Conservation (phyloP, 2,329 filamentous ascomycete species). For the Claviceps sorghi region DNA sequence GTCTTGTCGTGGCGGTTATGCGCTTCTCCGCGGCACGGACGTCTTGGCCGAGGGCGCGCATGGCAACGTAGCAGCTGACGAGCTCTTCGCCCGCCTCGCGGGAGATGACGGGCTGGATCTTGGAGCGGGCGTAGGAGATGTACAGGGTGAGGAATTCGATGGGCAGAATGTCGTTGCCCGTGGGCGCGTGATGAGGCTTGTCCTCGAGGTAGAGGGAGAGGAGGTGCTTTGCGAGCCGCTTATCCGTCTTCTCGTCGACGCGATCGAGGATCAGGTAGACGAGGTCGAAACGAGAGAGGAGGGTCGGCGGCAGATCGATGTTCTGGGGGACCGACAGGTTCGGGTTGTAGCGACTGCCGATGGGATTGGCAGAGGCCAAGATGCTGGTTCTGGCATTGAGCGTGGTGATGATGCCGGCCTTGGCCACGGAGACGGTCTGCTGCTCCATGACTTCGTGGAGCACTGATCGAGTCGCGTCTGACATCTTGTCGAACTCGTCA, state of each 20-base stretch:
- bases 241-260: slow-evolving; percentile 78
- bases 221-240: slow-evolving; percentile 78
- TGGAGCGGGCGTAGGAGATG: slow-evolving; percentile 86
- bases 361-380: slow-evolving; percentile 91
- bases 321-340: slow-evolving; percentile 94
- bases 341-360: slow-evolving; percentile 94
- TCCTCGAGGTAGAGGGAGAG: slow-evolving; percentile 96
- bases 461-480: slow-evolving; percentile 61
- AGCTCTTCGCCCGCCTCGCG: slow-evolving; percentile 70
- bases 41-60: slow-evolving; percentile 85
- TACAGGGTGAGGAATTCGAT: slow-evolving; percentile 93
- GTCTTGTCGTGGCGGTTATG: slow-evolving; percentile 92
- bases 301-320: slow-evolving; percentile 88
- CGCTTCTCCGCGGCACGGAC: slow-evolving; percentile 81
- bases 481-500: slow-evolving; percentile 80
- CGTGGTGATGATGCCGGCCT: slow-evolving; percentile 92
- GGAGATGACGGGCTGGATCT: slow-evolving; percentile 71
- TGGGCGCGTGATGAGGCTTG: slow-evolving; percentile 67
- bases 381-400: slow-evolving; percentile 92
- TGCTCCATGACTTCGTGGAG: slow-evolving; percentile 85
- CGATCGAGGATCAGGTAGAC: slow-evolving; percentile 94
- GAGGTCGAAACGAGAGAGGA: slow-evolving; percentile 90
- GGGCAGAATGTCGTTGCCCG: slow-evolving; percentile 64
- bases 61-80: slow-evolving; percentile 76
- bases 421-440: slow-evolving; percentile 71